A percentile compares a stretch with the other conserved stretches of the same genome.
Conservation (phyloP, 306 rosid species). For the Aeschynomene evenia region DNA sequence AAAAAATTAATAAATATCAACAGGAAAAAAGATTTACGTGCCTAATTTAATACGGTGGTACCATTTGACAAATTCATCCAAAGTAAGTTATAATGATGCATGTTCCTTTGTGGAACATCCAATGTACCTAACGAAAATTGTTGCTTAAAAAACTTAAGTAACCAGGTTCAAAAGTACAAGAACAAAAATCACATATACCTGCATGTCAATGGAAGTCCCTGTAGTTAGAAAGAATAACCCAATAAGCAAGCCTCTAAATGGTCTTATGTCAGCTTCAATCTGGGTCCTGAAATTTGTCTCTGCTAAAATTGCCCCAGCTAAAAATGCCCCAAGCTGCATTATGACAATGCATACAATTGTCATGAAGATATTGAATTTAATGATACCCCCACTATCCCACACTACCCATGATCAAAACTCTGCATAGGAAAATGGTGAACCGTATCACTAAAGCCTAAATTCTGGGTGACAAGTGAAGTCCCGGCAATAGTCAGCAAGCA, state of each 20-base stretch:
- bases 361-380: slow-evolving; percentile 7
- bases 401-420: slow-evolving; percentile 24
- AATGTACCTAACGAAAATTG: background rate
- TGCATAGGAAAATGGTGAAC: slow-evolving; percentile 44
- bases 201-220: slow-evolving; percentile 88
- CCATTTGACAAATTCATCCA: slow-evolving; percentile 16
- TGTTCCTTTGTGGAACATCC: background rate
- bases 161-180: background rate
- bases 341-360: slow-evolving; percentile 31
- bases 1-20: background rate
- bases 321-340: slow-evolving; percentile 96
- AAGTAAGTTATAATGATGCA: background rate
- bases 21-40: background rate
- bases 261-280: slow-evolving; percentile 99
- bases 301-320: slow-evolving; percentile 96
- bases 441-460: slow-evolving; percentile 98
- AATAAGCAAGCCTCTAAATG: slow-evolving; percentile 95
- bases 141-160: background rate
- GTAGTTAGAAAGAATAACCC: slow-evolving; percentile 93
- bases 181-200: slow-evolving; percentile 41
- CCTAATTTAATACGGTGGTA: background rate
- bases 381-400: slow-evolving; percentile 1
- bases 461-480: slow-evolving; percentile 89
- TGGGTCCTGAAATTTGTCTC: slow-evolving; percentile 99
- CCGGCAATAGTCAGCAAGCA: slow-evolving; percentile 96